A percentile compares a stretch with the other conserved stretches of the same genome.
Evolutionary conservation across 106 monocot species (phyloP).

Genomic region (Dioscorea dumetorum): DNA sequence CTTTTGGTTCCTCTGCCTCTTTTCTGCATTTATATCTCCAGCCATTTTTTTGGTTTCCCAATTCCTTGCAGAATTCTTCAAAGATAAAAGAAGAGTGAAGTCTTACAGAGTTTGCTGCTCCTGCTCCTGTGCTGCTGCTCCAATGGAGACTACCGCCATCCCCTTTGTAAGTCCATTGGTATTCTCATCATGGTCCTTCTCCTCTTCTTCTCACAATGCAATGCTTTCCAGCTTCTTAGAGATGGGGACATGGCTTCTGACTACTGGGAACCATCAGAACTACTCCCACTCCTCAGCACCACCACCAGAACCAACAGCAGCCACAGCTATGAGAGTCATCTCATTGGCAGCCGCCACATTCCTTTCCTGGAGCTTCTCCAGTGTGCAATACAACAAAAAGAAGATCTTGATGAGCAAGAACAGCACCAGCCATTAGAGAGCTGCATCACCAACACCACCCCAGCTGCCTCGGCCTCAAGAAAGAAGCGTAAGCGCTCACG

Average conservation of each 20-base stretch:
- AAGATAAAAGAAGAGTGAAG: no score
- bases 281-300: conserved; percentile 2
- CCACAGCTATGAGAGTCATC: background rate
- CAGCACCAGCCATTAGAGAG: conserved; percentile 42
- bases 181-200: background rate
- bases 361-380: conserved; percentile 77
- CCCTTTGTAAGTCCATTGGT: conserved; percentile 17
- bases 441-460: conserved; percentile 3
- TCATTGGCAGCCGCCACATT: conserved; percentile 6
- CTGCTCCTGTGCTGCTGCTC: no score
- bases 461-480: background rate
- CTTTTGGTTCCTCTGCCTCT: background rate
- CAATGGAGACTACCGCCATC: conserved; percentile 4
- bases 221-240: background rate
- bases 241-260: background rate
- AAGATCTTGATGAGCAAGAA: background rate
- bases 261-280: conserved; percentile 5
- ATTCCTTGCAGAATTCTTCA: no score
- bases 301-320: background rate
- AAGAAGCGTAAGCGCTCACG: background rate
- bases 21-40: background rate
- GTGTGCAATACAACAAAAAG: conserved; percentile 13
- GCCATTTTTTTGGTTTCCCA: no score
- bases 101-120: no score
- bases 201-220: conserved; percentile 6